These are phyloP conservation scores for Pyrenophora teres DNA, from an alignment of 2,329 filamentous ascomycete genomes.

Conservation along the genomic window DNA sequence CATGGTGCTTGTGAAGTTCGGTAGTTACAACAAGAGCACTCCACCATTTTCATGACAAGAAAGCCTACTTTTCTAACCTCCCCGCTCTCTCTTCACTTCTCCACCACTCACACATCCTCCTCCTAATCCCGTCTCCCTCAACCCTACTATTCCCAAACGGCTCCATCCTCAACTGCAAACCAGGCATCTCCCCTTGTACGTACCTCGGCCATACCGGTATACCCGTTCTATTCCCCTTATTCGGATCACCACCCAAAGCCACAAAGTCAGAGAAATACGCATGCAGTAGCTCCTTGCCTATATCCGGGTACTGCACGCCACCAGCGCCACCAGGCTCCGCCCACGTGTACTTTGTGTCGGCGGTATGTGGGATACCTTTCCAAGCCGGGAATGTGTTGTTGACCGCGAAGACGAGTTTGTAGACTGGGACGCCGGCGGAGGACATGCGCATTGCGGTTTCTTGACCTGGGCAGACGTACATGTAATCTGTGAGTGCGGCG, in stretches of 20 bases:
- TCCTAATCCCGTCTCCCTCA: conserved; percentile 32
- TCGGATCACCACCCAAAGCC: conserved; percentile 47
- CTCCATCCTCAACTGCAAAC: conserved; percentile 30
- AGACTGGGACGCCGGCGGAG: conserved; percentile 35
- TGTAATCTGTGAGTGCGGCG: conserved; percentile 51
- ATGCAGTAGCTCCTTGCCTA: conserved; percentile 46
- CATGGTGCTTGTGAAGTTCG: no score
- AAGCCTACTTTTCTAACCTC: conserved; percentile 37
- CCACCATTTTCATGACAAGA: no score
- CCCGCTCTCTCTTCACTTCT: conserved; percentile 22
- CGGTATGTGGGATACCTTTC: conserved; percentile 31
- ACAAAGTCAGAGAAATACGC: conserved; percentile 51
- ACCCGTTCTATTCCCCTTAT: conserved; percentile 27
- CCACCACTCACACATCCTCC: conserved; percentile 38
- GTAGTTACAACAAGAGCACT: no score
- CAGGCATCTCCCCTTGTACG: conserved; percentile 21
- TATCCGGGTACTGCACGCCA: conserved; percentile 44
- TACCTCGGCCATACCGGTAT: conserved; percentile 50
- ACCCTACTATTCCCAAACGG: conserved; percentile 31
- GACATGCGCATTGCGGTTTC: conserved; percentile 52
- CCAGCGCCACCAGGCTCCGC: conserved; percentile 57
- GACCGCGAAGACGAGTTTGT: conserved; percentile 26
- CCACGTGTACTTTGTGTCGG: conserved; percentile 49
- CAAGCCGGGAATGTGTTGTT: conserved; percentile 30
- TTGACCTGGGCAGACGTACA: conserved; percentile 53